phyloP scores from a whole-genome alignment of 805 yeast genomes.

The Teunomyces aglyptinius region DNA sequence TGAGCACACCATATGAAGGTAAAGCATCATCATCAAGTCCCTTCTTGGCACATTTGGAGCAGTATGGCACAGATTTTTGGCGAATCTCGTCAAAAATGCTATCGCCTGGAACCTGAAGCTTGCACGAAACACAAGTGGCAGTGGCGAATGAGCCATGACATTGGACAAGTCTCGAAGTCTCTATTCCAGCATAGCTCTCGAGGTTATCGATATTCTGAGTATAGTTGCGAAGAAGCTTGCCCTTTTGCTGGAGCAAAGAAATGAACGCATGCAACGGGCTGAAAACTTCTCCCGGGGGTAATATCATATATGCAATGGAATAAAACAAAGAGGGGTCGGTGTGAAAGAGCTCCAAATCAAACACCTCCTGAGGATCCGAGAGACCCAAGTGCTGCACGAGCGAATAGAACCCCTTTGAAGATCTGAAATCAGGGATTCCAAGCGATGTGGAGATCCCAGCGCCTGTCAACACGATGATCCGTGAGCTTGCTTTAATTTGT shows the following conservation, averaged over 20 bases:
- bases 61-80: slow-evolving; percentile 60
- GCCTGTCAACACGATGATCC: slow-evolving; percentile 42
- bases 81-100: slow-evolving; percentile 60
- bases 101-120: slow-evolving; percentile 62
- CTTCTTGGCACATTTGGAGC: slow-evolving; percentile 57
- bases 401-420: slow-evolving; percentile 64
- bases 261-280: slow-evolving; percentile 73
- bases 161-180: slow-evolving; percentile 66
- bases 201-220: slow-evolving; percentile 90
- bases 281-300: slow-evolving; percentile 37
- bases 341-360: slow-evolving; percentile 36
- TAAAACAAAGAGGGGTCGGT: slow-evolving; percentile 40
- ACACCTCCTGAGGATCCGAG: slow-evolving; percentile 45
- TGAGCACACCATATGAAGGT: slow-evolving; percentile 74
- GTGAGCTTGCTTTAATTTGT: slow-evolving; percentile 50
- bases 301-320: slow-evolving; percentile 43
- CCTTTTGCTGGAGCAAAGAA: slow-evolving; percentile 67
- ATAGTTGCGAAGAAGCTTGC: slow-evolving; percentile 76
- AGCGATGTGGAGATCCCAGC: slow-evolving; percentile 46
- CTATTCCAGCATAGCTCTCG: slow-evolving; percentile 77
- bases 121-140: slow-evolving; percentile 81
- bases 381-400: slow-evolving; percentile 45
- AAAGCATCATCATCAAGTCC: slow-evolving; percentile 27
- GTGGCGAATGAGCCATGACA: slow-evolving; percentile 92
- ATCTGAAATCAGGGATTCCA: slow-evolving; percentile 46